These are phyloP conservation scores for Pholiota molesta DNA, from an alignment of 768 basidiomycete species.

Conservation along the genomic window DNA sequence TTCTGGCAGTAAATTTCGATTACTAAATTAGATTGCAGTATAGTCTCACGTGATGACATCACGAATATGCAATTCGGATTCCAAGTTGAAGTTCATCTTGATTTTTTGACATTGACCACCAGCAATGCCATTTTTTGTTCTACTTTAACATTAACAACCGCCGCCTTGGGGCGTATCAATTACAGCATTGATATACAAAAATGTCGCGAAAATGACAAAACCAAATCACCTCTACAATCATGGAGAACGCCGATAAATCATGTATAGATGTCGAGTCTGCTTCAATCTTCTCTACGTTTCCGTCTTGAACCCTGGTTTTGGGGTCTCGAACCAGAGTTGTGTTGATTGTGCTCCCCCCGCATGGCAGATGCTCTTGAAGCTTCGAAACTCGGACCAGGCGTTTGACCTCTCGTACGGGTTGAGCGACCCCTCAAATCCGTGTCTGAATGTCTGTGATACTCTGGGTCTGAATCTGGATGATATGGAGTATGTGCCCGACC, in stretches of 20 bases:
- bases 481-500: slow-evolving; percentile 13
- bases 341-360: not conserved
- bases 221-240: not conserved
- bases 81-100: no score
- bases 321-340: not conserved
- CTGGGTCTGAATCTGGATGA: not conserved
- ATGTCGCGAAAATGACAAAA: no score
- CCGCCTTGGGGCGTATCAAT: no score
- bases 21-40: slow-evolving; percentile 9
- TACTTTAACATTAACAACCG: no score
- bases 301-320: not conserved
- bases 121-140: no score
- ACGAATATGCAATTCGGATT: no score
- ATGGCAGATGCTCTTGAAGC: not conserved
- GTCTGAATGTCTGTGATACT: not conserved
- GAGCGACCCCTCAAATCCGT: not conserved
- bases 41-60: slow-evolving; percentile 11
- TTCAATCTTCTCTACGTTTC: not conserved
- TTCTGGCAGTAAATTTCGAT: slow-evolving; percentile 4
- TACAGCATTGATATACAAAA: no score
- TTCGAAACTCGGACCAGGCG: slow-evolving; percentile 29
- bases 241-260: not conserved
- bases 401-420: slow-evolving; percentile 27
- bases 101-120: no score
- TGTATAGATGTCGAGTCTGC: not conserved